Evolutionary conservation across 352 stramenopile genomes (phyloP).

Genomic region (Pseudoperonospora humuli): DNA sequence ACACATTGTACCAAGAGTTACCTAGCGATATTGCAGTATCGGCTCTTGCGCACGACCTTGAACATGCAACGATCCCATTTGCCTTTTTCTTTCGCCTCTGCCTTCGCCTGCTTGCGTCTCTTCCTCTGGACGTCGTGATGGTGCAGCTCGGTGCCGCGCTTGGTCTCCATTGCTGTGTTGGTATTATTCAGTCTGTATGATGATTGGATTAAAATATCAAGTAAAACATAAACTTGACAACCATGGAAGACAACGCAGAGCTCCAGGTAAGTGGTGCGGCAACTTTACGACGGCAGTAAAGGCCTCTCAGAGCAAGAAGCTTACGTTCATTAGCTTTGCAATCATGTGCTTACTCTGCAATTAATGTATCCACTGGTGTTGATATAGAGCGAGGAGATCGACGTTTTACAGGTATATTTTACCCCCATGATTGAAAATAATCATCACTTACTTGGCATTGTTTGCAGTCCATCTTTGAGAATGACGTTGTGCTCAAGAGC

Average conservation of each 20-base stretch:
- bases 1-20: constrained; percentile 15
- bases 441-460: not conserved
- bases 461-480: constrained; percentile 66
- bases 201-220: constrained; percentile 18
- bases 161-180: constrained; percentile 12
- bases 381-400: constrained; percentile 56
- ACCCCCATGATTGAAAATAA: too few relatives aligned
- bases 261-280: too few relatives aligned
- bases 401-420: constrained; percentile 54
- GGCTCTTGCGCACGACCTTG: constrained; percentile 67
- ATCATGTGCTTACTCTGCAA: not conserved
- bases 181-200: too few relatives aligned
- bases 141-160: constrained; percentile 28
- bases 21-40: constrained; percentile 75
- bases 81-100: constrained; percentile 31
- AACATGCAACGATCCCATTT: constrained; percentile 81
- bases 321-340: not conserved
- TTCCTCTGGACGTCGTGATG: constrained; percentile 26
- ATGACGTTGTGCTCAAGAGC: constrained; percentile 47
- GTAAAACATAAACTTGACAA: constrained; percentile 22
- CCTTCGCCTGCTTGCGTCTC: constrained; percentile 64
- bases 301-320: not conserved
- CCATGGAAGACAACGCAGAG: constrained; percentile 35
- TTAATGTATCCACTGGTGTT: too few relatives aligned
- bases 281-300: too few relatives aligned